Base-by-base conservation (phyloP, 2,329 filamentous ascomycete genomes). In the Metarhizium sp. region DNA sequence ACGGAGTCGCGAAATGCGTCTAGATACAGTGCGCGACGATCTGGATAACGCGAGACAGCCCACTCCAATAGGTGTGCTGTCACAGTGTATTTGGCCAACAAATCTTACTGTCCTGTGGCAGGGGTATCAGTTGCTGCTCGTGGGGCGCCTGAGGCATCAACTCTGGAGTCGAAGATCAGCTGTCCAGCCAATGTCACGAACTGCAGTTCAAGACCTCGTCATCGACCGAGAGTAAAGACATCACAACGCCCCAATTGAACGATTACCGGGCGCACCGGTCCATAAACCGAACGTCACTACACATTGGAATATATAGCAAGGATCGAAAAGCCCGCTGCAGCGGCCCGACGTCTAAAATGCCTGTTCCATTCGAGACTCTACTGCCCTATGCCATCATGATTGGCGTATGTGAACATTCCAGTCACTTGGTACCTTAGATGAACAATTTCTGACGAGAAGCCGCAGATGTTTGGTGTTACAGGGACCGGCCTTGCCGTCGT, bases 311-410 rank as follows among this genome's bases (percentile, higher is more conserved):
- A 34, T 34, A 10, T 16, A 16, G 18, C 11, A 32, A 51, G 14
- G 47, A 13, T 7, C 20, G 30, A 45, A 29, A 59, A 66, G 66
- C 62, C 68, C 67, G 66, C 67, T 57, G 53, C 59, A 59, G 66
- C 64, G 68, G 67, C 68, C 52, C 61, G 54, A 53, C 60, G 56
- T 25, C 62, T 64, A 63, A 55, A 58, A 86, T 86, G 82, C 79
- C 79, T 57, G 72, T 86, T 60, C 82, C 82, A 50, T 86, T 85
- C 72, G 82, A 86, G 71, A 73, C 81, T 51, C 66, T 86, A 61
- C 74, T 86, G 70, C 82, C 82, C 47, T 85, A 85, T 70, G 82
- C 73, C 69, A 84, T 86, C 75, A 80, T 85, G 69, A 69, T 81
- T 63, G 75, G 71, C 66, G 82, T 85, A 77, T 70, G 80, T 68